These are phyloP conservation scores for Penicillium paneum DNA, from an alignment of 2,329 filamentous ascomycete genomes.

Conservation along the genomic window DNA sequence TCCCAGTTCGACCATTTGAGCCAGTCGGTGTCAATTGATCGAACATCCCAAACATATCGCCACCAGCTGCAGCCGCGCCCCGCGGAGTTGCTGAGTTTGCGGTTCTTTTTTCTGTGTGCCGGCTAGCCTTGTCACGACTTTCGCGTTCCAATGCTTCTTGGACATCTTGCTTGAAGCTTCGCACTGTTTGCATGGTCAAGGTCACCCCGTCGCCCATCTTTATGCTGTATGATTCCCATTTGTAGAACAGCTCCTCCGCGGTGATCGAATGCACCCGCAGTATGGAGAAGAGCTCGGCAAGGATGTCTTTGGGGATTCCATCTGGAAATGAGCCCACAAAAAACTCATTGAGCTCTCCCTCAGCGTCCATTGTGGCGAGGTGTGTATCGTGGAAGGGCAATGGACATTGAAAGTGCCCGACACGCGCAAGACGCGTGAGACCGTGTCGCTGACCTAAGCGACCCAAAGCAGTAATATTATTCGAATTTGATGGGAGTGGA, in stretches of 20 bases:
- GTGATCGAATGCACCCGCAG: slow-evolving; percentile 77
- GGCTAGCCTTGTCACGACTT: slow-evolving; percentile 60
- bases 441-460: slow-evolving; percentile 24
- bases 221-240: slow-evolving; percentile 98
- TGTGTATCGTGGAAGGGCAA: background rate
- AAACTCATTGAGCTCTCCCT: slow-evolving; percentile 55
- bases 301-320: slow-evolving; percentile 70
- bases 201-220: slow-evolving; percentile 85
- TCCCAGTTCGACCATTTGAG: slow-evolving; percentile 35
- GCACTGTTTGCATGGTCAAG: slow-evolving; percentile 66
- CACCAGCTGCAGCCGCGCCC: slow-evolving; percentile 51
- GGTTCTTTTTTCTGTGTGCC: slow-evolving; percentile 61
- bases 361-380: slow-evolving; percentile 46
- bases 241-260: slow-evolving; percentile 88
- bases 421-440: slow-evolving; percentile 19
- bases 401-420: slow-evolving; percentile 1
- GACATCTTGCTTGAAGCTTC: slow-evolving; percentile 79
- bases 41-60: slow-evolving; percentile 81
- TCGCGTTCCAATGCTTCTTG: slow-evolving; percentile 80
- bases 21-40: slow-evolving; percentile 68
- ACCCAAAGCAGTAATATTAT: slow-evolving; percentile 18
- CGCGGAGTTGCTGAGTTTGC: slow-evolving; percentile 59
- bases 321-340: slow-evolving; percentile 55
- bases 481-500: slow-evolving; percentile 13
- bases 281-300: slow-evolving; percentile 79